phyloP scores from a whole-genome alignment of 2,329 filamentous ascomycete species.

The Cercospora nicotianae region DNA sequence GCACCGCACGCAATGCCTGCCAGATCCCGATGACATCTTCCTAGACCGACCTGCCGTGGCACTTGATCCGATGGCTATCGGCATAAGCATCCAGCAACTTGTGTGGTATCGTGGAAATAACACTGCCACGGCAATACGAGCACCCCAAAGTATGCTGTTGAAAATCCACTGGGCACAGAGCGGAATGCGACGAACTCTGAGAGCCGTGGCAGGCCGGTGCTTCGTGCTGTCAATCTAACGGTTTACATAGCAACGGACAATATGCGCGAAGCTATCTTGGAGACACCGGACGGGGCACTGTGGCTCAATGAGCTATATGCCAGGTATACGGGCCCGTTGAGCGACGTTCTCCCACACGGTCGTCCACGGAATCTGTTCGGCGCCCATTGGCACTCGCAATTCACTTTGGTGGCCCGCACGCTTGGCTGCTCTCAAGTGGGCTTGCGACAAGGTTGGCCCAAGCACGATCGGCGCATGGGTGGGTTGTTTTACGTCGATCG shows the following conservation, averaged over 20 bases:
- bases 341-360: neutral
- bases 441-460: constrained; percentile 1
- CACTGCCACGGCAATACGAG: neutral
- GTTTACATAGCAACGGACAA: constrained; percentile 6
- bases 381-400: neutral
- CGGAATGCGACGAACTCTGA: neutral
- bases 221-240: constrained; percentile 1
- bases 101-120: neutral
- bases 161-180: neutral
- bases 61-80: neutral
- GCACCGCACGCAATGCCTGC: neutral
- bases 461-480: neutral
- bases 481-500: constrained; percentile 8
- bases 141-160: neutral
- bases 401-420: neutral
- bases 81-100: neutral
- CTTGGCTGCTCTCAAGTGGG: neutral
- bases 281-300: neutral
- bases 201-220: neutral
- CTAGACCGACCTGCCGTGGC: neutral
- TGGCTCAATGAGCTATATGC: neutral
- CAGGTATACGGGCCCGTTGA: neutral
- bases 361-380: neutral
- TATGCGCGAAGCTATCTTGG: neutral
- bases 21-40: constrained; percentile 1